phyloP scores from a whole-genome alignment of 2,329 filamentous ascomycete species.

The Malbranchea cinnamomea region DNA sequence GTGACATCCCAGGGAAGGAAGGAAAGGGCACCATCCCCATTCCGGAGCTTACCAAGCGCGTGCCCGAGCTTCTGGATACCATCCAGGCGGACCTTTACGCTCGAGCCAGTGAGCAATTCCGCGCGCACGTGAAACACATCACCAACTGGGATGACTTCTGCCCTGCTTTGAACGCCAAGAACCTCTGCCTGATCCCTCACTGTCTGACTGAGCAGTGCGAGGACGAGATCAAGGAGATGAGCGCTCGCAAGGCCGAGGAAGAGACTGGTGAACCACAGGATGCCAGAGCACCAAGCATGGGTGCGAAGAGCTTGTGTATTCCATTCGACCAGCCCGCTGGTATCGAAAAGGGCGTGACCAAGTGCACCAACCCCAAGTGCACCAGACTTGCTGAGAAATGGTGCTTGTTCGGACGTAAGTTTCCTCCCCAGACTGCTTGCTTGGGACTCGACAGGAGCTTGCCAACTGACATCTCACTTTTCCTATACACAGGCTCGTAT shows the following conservation, averaged over 20 bases:
- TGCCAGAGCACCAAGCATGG: constrained; percentile 59
- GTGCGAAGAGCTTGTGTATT: constrained; percentile 62
- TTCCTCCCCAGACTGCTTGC: background rate
- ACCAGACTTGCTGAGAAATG: constrained; percentile 61
- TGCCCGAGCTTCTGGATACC: constrained; percentile 70
- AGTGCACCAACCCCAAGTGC: constrained; percentile 86
- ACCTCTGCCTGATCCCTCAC: constrained; percentile 81
- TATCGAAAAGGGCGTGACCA: constrained; percentile 64
- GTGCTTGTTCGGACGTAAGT: constrained; percentile 64
- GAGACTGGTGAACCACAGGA: constrained; percentile 55
- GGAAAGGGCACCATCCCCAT: constrained; percentile 72
- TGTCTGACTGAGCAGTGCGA: constrained; percentile 76
- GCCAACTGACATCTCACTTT: too few relatives aligned
- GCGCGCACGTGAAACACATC: constrained; percentile 64
- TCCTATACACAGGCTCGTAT: constrained; percentile 16
- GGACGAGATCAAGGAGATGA: constrained; percentile 87
- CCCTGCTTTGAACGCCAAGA: constrained; percentile 79
- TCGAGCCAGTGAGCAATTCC: constrained; percentile 64
- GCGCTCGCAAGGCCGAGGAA: constrained; percentile 51
- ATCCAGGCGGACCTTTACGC: constrained; percentile 74
- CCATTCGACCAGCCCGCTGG: constrained; percentile 77
- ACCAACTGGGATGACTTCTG: constrained; percentile 85
- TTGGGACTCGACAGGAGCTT: too few relatives aligned
- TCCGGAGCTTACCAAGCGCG: constrained; percentile 52
- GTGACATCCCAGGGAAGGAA: constrained; percentile 51